Conservation (phyloP, 306 rosid genomes). For the Pueraria montana region DNA sequence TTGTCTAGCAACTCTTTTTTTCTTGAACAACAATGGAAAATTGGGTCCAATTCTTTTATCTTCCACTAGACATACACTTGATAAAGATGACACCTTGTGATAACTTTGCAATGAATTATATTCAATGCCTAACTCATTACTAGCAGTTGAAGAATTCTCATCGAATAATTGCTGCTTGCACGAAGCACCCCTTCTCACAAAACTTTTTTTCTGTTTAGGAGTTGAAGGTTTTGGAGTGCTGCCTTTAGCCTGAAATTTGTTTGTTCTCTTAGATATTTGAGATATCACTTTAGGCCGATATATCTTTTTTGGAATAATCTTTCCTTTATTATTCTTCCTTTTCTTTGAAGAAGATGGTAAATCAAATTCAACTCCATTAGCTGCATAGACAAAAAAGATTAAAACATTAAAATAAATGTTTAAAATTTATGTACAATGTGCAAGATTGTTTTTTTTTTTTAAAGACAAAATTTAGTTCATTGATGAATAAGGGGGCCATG, state of each 20-base stretch:
- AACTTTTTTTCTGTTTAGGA: slow-evolving; percentile 14
- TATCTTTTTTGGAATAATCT: slow-evolving; percentile 36
- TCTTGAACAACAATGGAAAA: slow-evolving; percentile 31
- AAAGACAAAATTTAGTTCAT: too few relatives aligned
- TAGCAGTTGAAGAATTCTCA: not conserved
- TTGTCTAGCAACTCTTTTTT: not conserved
- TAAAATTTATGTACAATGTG: not conserved
- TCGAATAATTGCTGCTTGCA: slow-evolving; percentile 13
- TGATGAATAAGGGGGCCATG: not conserved
- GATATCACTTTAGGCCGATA: slow-evolving; percentile 50
- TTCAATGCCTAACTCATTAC: slow-evolving; percentile 12
- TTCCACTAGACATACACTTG: not conserved
- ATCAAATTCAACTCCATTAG: not conserved
- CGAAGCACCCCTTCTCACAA: not conserved
- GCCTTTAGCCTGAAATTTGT: slow-evolving; percentile 2
- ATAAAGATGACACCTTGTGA: not conserved
- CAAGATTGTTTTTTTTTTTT: too few relatives aligned
- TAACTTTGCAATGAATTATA: slow-evolving; percentile 24
- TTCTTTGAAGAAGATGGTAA: not conserved
- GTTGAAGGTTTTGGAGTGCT: slow-evolving; percentile 47
- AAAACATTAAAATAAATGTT: not conserved
- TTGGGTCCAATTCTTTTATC: not conserved
- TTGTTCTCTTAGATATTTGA: not conserved
- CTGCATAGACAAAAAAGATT: not conserved
- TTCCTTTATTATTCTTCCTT: slow-evolving; percentile 19